Evolutionary conservation across 148 eudicot species (phyloP), one percentile per base, ranked within the genome.

Genomic region (Chenopodium album): DNA sequence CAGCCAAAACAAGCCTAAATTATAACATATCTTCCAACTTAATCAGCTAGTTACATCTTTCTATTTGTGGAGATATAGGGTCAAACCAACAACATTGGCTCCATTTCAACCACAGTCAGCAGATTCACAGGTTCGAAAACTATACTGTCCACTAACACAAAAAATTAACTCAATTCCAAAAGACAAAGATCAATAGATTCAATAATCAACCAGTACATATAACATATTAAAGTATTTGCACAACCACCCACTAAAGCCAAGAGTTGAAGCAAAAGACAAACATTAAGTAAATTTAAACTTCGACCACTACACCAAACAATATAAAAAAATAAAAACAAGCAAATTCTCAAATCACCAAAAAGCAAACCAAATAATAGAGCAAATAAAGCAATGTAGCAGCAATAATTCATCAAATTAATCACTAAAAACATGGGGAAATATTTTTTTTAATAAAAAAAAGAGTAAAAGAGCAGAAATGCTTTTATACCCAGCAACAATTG

Each of bases 401-500:
- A 11, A 47, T 10, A 72, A 54, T 32, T 29, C 29, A 79, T 46
- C 23, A 81, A 78, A 50, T 54, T 9, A 77, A 22, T 12, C 68
- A 32, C 12, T 56, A 22, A 32, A 7, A 26, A 26, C 3, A 9
- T 56, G 19, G 28, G 5, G 23, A 71, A 65, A 22, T 63, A 12
- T 16, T 34, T 41, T 41, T 41, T 41, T 41, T 41, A 41, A 5
- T 41, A 41, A 9, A 0, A 68, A 37, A 47, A 52, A 72, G 26
- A 20, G 41, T 22, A 14, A 47, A 52, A 76, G 26, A 20, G 41
- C 32, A 14, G 28, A 37, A 50, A 12, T 69, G 26, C 17, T 26
- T 31, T 32, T 14, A 16, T 87, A 89, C 89, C 87, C 86, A 86
- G 79, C 13, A 64, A 82, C 78, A 73, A 48, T 62, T 62, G 89